These are phyloP conservation scores for Aspergillus kassunensis DNA, from an alignment of 495 filamentous ascomycete species.

Conservation along the genomic window DNA sequence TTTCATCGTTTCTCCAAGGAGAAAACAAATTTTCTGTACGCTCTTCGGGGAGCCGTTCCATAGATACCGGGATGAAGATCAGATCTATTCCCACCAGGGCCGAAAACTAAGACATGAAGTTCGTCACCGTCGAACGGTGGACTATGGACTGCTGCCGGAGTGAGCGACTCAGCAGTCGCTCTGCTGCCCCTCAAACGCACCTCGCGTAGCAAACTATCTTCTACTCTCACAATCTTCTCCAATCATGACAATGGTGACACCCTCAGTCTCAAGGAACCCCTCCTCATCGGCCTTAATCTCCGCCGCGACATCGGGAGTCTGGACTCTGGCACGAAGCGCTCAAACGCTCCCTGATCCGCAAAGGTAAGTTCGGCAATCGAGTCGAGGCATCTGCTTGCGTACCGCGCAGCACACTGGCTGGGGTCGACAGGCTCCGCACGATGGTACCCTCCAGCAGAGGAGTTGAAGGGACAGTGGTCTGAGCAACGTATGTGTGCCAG, in stretches of 20 bases:
- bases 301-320: slow-evolving; percentile 19
- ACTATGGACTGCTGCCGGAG: too few species aligned
- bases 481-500: too few species aligned
- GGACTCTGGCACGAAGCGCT: slow-evolving; percentile 24
- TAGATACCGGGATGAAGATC: too few species aligned
- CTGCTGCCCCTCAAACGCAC: too few species aligned
- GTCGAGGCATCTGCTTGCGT: slow-evolving; percentile 38
- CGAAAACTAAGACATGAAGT: too few species aligned
- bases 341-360: slow-evolving; percentile 25
- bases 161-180: too few species aligned
- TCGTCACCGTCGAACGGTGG: too few species aligned
- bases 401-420: slow-evolving; percentile 31
- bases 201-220: neutral
- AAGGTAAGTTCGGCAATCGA: slow-evolving; percentile 34
- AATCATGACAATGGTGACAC: neutral
- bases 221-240: neutral
- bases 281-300: slow-evolving; percentile 30
- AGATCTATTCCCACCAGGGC: too few species aligned
- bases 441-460: neutral
- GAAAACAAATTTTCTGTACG: too few species aligned
- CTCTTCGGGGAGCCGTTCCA: too few species aligned
- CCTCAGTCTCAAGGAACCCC: slow-evolving; percentile 24
- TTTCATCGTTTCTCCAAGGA: too few species aligned
- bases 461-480: too few species aligned
- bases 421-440: slow-evolving; percentile 20